A percentile compares a stretch with the other conserved stretches of the same genome.
Conservation (phyloP, 306 rosid species). For the Fragaria nilgerrensis region DNA sequence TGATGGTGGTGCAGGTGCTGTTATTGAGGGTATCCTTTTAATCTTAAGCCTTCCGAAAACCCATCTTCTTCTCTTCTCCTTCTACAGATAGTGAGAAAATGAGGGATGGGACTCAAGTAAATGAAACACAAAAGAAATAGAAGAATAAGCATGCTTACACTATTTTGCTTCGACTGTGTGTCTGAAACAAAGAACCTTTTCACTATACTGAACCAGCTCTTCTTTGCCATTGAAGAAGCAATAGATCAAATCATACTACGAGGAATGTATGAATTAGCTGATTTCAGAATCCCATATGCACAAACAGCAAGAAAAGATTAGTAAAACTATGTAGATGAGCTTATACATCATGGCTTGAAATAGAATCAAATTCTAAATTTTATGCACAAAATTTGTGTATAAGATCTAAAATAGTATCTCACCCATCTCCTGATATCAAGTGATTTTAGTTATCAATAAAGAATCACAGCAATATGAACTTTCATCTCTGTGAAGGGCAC, state of each 20-base stretch:
- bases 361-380: conserved; percentile 16
- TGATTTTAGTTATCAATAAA: conserved; percentile 32
- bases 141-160: conserved; percentile 39
- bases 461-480: conserved; percentile 41
- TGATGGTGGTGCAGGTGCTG: conserved; percentile 41
- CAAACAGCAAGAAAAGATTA: conserved; percentile 15
- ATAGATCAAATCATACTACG: conserved; percentile 10
- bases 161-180: conserved; percentile 53
- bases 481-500: conserved; percentile 32
- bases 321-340: background rate
- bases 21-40: conserved; percentile 53
- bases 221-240: conserved; percentile 63
- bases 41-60: conserved; percentile 57
- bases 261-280: conserved; percentile 14
- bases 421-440: conserved; percentile 34
- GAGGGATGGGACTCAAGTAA: background rate
- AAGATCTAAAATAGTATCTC: conserved; percentile 35
- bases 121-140: conserved; percentile 3
- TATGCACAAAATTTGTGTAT: conserved; percentile 31
- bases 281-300: conserved; percentile 19
- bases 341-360: conserved; percentile 1
- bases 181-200: conserved; percentile 69
- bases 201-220: conserved; percentile 74
- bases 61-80: conserved; percentile 85
- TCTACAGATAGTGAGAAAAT: conserved; percentile 31